Evolutionary conservation across 2,329 filamentous ascomycete genomes (phyloP).

Genomic region (Nothophoma quercina): DNA sequence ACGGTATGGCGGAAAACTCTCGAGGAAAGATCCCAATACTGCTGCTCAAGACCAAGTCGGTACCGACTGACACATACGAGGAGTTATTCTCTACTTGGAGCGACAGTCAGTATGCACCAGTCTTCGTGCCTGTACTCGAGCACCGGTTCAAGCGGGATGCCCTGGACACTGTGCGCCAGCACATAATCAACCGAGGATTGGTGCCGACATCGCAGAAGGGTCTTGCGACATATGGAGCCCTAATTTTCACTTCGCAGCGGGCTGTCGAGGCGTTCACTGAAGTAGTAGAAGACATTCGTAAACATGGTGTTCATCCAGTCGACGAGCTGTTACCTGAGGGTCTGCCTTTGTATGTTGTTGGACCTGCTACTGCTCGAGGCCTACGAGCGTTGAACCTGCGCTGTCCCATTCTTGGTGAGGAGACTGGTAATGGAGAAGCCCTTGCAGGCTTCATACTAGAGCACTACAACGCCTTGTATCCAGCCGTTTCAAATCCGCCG

Average conservation of each 20-base stretch:
- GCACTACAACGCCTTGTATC: conserved; percentile 68
- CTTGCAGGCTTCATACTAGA: conserved; percentile 79
- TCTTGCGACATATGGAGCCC: conserved; percentile 68
- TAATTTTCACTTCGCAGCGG: conserved; percentile 84
- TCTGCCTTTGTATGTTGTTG: conserved; percentile 78
- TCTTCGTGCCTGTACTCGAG: conserved; percentile 79
- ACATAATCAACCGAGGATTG: conserved; percentile 59
- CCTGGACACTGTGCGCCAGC: conserved; percentile 59
- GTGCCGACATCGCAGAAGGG: conserved; percentile 25
- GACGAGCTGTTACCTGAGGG: conserved; percentile 53
- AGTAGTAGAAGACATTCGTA: conserved; percentile 64
- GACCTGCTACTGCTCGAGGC: conserved; percentile 80
- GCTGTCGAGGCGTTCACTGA: conserved; percentile 79
- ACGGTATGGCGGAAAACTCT: conserved; percentile 34
- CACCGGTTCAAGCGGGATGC: conserved; percentile 71
- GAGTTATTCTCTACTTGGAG: conserved; percentile 66
- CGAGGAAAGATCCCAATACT: conserved; percentile 63
- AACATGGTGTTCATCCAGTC: conserved; percentile 33
- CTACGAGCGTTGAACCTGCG: conserved; percentile 62
- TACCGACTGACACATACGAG: conserved; percentile 74
- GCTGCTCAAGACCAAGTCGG: conserved; percentile 79
- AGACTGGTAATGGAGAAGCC: conserved; percentile 84
- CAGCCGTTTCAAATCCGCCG: conserved; percentile 59
- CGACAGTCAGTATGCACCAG: conserved; percentile 63
- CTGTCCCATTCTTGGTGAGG: conserved; percentile 74